A percentile compares a stretch with the other conserved stretches of the same genome.
Evolutionary conservation across 352 stramenopile genomes (phyloP).

Genomic region (Phytophthora boehmeriae): DNA sequence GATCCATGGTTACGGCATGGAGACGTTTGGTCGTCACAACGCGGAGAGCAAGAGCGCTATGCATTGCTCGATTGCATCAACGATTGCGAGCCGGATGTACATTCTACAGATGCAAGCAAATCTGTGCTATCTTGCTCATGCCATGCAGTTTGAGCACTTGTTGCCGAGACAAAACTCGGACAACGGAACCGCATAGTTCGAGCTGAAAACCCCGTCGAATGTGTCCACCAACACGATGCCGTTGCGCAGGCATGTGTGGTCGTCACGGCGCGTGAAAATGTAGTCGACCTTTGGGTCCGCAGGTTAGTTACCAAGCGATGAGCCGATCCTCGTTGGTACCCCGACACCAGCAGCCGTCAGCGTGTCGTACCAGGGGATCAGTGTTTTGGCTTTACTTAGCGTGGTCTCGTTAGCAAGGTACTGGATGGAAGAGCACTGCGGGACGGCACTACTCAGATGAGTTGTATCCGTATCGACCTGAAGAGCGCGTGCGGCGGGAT

Average conservation of each 20-base stretch:
- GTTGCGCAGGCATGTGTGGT: conserved; percentile 47
- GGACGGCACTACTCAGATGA: conserved; percentile 57
- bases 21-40: too few species aligned
- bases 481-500: conserved; percentile 34
- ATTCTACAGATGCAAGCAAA: too few species aligned
- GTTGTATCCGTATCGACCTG: conserved; percentile 39
- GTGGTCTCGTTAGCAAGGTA: conserved; percentile 43
- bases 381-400: conserved; percentile 36
- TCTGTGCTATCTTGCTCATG: too few species aligned
- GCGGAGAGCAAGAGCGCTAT: too few species aligned
- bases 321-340: conserved; percentile 65
- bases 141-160: too few species aligned
- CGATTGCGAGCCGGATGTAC: too few species aligned
- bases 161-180: too few species aligned
- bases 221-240: conserved; percentile 51
- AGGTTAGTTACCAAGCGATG: conserved; percentile 44
- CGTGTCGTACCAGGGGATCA: conserved; percentile 67
- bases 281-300: conserved; percentile 51
- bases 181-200: conserved; percentile 66
- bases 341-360: conserved; percentile 44
- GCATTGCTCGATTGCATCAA: too few species aligned
- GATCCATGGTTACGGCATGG: too few species aligned
- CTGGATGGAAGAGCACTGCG: conserved; percentile 37
- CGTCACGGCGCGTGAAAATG: conserved; percentile 53
- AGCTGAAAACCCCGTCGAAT: conserved; percentile 57